Evolutionary conservation across 2,329 filamentous ascomycete species (phyloP), one percentile per base, ranked within the genome.

Genomic region (Botrytis fabae): DNA sequence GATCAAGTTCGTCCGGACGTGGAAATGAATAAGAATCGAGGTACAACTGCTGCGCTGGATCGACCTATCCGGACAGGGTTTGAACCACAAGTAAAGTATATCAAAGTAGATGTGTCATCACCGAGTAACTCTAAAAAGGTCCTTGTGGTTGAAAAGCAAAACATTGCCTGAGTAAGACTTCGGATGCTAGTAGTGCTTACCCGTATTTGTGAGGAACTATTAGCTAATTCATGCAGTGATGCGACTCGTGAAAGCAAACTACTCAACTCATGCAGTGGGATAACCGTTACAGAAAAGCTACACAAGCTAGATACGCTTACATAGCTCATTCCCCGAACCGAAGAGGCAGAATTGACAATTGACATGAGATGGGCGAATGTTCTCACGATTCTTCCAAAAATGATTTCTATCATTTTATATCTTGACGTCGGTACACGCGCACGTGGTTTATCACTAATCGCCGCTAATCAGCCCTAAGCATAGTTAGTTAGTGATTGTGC

Each of bases 401-500:
- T n/a, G 42, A 5, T 40, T n/a, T 54, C 28, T n/a, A 18, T 51
- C 63, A 51, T 10, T 38, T 78, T 75, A n/a, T 66, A 66, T 57
- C 44, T 62, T 61, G 54, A 38, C 46, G 64, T 66, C 32, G 64
- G 46, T 40, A 66, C 9, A 20, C 32, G 25, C 38, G 48, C 44
- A 65, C 63, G 44, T 44, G 65, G 18, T 69, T 32, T 20, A 28
- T 57, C 35, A 68, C 64, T 42, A 57, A 68, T 68, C 65, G 48
- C 65, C 65, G 65, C 65, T 68, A 68, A 59, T 69, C 65, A 69
- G 65, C 48, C 65, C 65, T 69, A 69, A 69, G 48, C 46, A 57
- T 28, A 68, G 61, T 32, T 63, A 63, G 61, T n/a, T n/a, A 40
- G 35, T n/a, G 2, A 10, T n/a, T n/a, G 5, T 48, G 35, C 32